Evolutionary conservation across 1,284 basidiomycete species (phyloP).

Genomic region (Xerocomus amazonicus): DNA sequence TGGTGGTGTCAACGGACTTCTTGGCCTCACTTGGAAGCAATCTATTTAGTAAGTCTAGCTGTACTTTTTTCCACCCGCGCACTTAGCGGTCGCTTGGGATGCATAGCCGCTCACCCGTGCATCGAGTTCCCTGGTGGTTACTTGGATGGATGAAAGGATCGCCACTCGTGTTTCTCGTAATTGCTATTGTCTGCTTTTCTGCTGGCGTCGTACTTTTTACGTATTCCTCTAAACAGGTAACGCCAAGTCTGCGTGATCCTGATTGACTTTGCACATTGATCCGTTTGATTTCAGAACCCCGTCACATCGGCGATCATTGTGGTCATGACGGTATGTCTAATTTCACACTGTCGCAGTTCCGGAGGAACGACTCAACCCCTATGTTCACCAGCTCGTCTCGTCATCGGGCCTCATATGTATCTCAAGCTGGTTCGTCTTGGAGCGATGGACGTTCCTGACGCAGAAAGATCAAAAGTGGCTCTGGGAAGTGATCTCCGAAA

Average conservation of each 20-base stretch:
- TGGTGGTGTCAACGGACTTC: slow-evolving; percentile 54
- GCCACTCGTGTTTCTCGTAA: slow-evolving; percentile 53
- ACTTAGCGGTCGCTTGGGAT: neutral
- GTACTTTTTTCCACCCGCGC: neutral
- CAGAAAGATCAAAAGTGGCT: slow-evolving; percentile 75
- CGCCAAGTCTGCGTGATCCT: neutral
- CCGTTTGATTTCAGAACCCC: slow-evolving; percentile 38
- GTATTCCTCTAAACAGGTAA: slow-evolving; percentile 46
- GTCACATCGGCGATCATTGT: slow-evolving; percentile 67
- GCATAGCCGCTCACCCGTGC: slow-evolving; percentile 48
- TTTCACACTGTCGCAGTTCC: neutral
- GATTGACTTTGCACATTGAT: neutral
- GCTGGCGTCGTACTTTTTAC: slow-evolving; percentile 53
- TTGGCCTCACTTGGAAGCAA: slow-evolving; percentile 58
- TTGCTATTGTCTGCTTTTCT: slow-evolving; percentile 54
- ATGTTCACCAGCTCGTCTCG: slow-evolving; percentile 40
- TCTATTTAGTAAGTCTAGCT: slow-evolving; percentile 49
- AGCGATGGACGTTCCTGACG: slow-evolving; percentile 64
- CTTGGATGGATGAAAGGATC: slow-evolving; percentile 55
- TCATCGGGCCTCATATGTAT: slow-evolving; percentile 77
- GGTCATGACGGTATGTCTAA: slow-evolving; percentile 52
- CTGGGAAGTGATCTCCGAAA: slow-evolving; percentile 57
- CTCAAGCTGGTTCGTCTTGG: slow-evolving; percentile 72
- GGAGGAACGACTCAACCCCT: neutral
- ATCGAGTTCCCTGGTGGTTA: slow-evolving; percentile 51